Conservation (phyloP, 2,329 filamentous ascomycete genomes). For the Penicillium brevicompactum region DNA sequence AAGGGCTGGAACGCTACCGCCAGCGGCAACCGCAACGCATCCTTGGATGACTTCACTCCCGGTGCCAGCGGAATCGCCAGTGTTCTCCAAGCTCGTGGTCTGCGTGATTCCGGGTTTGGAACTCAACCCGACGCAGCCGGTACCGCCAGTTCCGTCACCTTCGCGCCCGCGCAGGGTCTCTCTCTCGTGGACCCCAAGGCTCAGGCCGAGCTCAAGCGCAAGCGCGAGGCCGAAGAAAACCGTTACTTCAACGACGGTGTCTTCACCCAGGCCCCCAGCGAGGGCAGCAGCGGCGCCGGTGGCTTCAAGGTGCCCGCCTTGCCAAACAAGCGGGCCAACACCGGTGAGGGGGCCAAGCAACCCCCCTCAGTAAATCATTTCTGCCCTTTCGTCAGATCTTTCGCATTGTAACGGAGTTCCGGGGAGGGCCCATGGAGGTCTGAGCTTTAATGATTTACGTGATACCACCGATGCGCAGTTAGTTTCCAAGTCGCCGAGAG, state of each 20-base stretch:
- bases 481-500: not conserved
- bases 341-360: constrained; percentile 59
- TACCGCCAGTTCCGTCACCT: constrained; percentile 84
- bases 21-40: constrained; percentile 64
- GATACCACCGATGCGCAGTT: constrained; percentile 22
- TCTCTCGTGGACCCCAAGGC: constrained; percentile 94
- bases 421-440: constrained; percentile 10
- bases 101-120: constrained; percentile 81
- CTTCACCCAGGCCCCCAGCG: constrained; percentile 78
- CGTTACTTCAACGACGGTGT: constrained; percentile 97
- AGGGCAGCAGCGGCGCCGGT: constrained; percentile 49
- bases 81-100: constrained; percentile 75
- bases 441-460: constrained; percentile 15
- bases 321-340: constrained; percentile 73
- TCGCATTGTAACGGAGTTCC: constrained; percentile 23
- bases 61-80: constrained; percentile 62
- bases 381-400: constrained; percentile 12
- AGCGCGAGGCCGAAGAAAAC: constrained; percentile 92
- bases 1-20: constrained; percentile 84
- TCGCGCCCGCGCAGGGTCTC: constrained; percentile 91
- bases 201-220: constrained; percentile 81
- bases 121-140: constrained; percentile 66
- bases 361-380: constrained; percentile 35
- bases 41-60: constrained; percentile 75
- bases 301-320: constrained; percentile 83